These are phyloP conservation scores for Neonothopanus nambi DNA, from an alignment of 1,284 basidiomycete genomes.

Conservation along the genomic window DNA sequence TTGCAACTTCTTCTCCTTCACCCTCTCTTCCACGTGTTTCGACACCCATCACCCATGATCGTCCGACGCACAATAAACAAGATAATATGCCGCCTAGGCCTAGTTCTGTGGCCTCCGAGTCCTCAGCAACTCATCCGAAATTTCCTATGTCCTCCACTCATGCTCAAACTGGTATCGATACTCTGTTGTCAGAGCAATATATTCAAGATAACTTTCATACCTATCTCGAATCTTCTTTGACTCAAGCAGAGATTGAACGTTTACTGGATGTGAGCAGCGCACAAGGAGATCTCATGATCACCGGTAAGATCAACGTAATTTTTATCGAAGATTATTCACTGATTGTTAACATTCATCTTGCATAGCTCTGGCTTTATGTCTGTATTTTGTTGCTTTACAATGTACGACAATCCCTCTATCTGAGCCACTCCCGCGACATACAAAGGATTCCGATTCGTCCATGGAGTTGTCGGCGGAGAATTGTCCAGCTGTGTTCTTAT, in stretches of 20 bases:
- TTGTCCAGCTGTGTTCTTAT: constrained; percentile 53
- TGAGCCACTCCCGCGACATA: constrained; percentile 50
- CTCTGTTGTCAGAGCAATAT: too few species aligned
- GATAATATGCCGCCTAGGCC: too few species aligned
- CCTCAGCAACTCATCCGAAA: too few species aligned
- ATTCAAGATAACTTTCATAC: too few species aligned
- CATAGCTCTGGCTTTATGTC: constrained; percentile 64
- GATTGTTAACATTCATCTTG: too few species aligned
- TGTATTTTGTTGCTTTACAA: constrained; percentile 68
- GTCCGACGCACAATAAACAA: too few species aligned
- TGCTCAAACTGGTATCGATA: constrained; percentile 12
- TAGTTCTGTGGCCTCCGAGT: too few species aligned
- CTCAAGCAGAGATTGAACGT: too few species aligned
- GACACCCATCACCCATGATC: too few species aligned
- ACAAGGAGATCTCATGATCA: constrained; percentile 78
- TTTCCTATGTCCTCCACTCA: constrained; percentile 5
- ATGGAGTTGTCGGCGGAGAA: constrained; percentile 55
- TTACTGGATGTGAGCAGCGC: constrained; percentile 76
- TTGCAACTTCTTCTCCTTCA: too few species aligned
- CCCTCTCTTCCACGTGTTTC: too few species aligned
- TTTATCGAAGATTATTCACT: neutral
- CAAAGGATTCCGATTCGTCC: constrained; percentile 34
- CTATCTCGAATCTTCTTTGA: too few species aligned
- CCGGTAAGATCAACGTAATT: constrained; percentile 61
- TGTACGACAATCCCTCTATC: constrained; percentile 62